A percentile compares a stretch with the other conserved stretches of the same genome.
Conservation (phyloP, 192 early-diverging fungal genomes). For the Coemansia sp. region DNA sequence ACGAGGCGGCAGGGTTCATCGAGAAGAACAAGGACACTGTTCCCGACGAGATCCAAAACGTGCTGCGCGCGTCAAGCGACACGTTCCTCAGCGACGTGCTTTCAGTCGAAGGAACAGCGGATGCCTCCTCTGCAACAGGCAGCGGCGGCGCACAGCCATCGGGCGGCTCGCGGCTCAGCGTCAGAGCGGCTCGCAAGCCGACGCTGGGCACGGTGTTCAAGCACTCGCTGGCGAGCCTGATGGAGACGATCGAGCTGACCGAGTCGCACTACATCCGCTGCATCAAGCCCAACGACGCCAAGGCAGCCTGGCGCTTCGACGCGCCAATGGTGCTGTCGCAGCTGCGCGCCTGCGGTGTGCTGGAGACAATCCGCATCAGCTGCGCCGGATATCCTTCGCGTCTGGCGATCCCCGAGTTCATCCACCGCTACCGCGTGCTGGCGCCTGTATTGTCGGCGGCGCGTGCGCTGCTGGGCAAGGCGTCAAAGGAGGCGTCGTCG, state of each 20-base stretch:
- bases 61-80: conserved; percentile 76
- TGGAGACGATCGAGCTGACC: conserved; percentile 93
- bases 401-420: conserved; percentile 87
- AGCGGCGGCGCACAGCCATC: background rate
- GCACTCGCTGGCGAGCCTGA: conserved; percentile 84
- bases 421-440: conserved; percentile 75
- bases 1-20: conserved; percentile 92
- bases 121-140: conserved; percentile 57
- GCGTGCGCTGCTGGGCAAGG: conserved; percentile 23
- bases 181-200: conserved; percentile 66
- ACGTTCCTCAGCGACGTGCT: no score
- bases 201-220: conserved; percentile 98
- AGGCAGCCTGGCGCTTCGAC: conserved; percentile 90
- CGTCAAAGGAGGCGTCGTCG: background rate
- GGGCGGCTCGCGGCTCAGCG: conserved; percentile 14
- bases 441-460: conserved; percentile 27
- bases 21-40: conserved; percentile 99
- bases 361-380: conserved; percentile 98
- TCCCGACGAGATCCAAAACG: conserved; percentile 81
- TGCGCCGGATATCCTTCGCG: conserved; percentile 96
- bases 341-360: conserved; percentile 96
- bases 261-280: conserved; percentile 98
- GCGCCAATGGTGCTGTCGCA: conserved; percentile 92
- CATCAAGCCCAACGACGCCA: conserved; percentile 97
- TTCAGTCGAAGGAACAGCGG: no score